Percentiles rank a stretch among this genome's conserved stretches.
Conservation (phyloP, 768 basidiomycete genomes). For the Pleurotus tuoliensis region DNA sequence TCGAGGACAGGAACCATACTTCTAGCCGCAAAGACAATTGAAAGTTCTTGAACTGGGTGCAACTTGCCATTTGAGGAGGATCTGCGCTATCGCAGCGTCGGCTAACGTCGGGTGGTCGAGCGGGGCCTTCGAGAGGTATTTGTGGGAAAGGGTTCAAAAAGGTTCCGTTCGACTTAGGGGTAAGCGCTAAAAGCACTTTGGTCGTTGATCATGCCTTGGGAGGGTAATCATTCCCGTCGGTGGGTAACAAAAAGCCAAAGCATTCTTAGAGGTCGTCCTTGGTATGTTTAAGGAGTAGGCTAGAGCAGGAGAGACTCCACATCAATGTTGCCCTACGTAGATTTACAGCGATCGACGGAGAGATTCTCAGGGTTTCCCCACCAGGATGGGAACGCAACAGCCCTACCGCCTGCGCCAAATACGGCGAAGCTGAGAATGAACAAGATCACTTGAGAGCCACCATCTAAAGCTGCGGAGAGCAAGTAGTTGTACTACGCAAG, state of each 20-base stretch:
- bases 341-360: constrained; percentile 33
- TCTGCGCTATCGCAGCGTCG: no score
- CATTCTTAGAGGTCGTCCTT: neutral
- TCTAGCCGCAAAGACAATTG: no score
- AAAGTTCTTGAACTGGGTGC: no score
- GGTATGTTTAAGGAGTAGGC: neutral
- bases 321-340: neutral
- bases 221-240: no score
- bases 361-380: constrained; percentile 36
- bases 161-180: no score
- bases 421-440: constrained; percentile 40
- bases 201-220: no score
- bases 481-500: constrained; percentile 33
- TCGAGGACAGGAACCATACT: no score
- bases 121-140: no score
- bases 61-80: no score
- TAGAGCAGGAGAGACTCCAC: neutral
- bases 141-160: no score
- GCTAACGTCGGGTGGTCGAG: no score
- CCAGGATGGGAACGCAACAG: constrained; percentile 43
- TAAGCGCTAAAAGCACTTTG: no score
- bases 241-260: neutral
- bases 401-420: constrained; percentile 37
- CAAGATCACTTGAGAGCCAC: constrained; percentile 43
- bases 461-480: constrained; percentile 45